Evolutionary conservation across 805 yeast species (phyloP), one percentile per base, ranked within the genome.

Genomic region (Candida coquimbonensis): DNA sequence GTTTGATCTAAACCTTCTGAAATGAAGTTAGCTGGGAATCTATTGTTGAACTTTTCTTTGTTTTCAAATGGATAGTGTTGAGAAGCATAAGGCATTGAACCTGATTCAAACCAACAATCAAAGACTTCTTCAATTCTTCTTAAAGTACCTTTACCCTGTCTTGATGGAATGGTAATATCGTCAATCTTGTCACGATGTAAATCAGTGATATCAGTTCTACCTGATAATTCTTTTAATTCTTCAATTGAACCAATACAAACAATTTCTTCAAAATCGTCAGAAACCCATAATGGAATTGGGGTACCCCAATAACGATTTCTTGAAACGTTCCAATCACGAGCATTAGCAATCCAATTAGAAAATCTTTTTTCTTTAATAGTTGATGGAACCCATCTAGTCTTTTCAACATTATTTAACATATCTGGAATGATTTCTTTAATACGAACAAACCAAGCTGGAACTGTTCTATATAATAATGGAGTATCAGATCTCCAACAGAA

Each of bases 401-500:
- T 75, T 43, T 81, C 87, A 43, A 93, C 91, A 60, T 88, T 87
- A 50, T 76, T 79, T 61, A 90, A 74, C 87, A 93, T 87, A 60
- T 87, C 79, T 43, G 97, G 97, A 56, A 91, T 78, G 63, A 87
- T 78, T 46, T 87, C 90, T 55, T 78, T 80, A 47, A 93, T 85
- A 64, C 96, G 83, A 49, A 93, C 93, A 61, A 93, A 93, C 99
- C 99, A 93, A 32, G 98, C 91, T 43, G 99, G 99, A 54, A 93
- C 97, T 35, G 96, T 83, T 72, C 96, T 82, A 74, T 93, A 93
- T 55, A 93, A 68, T 64, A 93, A 80, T 45, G 99, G 99, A 29
- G 99, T 93, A 64, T 93, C 99, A 4, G 98, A 91, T 78, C 99
- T 85, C 99, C 99, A 93, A 74, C 99, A 93, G 84, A 93, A 93